Evolutionary conservation across 2,329 filamentous ascomycete genomes (phyloP), one percentile per base, ranked within the genome.

Genomic region (Venturiaceae sp.): DNA sequence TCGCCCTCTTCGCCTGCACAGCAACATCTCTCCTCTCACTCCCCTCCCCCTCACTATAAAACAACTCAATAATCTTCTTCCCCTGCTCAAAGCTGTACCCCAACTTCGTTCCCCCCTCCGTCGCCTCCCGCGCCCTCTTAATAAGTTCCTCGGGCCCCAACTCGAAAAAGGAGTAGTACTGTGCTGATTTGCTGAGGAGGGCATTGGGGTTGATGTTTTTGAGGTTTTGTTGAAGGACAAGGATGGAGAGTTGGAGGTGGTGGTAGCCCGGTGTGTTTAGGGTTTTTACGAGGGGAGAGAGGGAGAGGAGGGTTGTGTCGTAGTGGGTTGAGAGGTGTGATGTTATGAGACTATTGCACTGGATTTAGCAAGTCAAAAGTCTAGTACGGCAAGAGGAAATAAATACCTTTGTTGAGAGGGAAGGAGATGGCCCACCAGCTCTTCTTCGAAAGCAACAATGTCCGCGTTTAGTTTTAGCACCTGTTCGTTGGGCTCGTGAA

Each of bases 221-320:
- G 58, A 99, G 83, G 66, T 96, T 96, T 70, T 99, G 94, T 73
- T 97, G 92, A 55, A 99, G 77, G 41, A 99, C 94, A 26, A 96
- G 80, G 53, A 96, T 90, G 70, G 99, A 96, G 66, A 97, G 83
- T 70, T 91, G 87, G 83, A 99, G 91, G 37, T 91, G 83, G n/a
- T 85, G 84, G 60, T 86, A 89, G 44, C 94, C 94, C 65, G 87
- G 83, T 37, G 75, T 76, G 70, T 99, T 96, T 85, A 99, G 92
- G 7, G 87, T 85, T 54, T 85, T 84, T 47, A 92, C 87, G 67
- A 83, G 81, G 19, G 80, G 76, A 1, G 85, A 83, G 62, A 88
- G 88, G 61, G 84, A 77, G 37, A 96, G 83, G 2, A 97, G 83
- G 67, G 87, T 88, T 8, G 80, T 78, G 69, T 95, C 92, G 64